phyloP scores from a whole-genome alignment of 2,329 filamentous ascomycete genomes.

The Cercospora citrullina region DNA sequence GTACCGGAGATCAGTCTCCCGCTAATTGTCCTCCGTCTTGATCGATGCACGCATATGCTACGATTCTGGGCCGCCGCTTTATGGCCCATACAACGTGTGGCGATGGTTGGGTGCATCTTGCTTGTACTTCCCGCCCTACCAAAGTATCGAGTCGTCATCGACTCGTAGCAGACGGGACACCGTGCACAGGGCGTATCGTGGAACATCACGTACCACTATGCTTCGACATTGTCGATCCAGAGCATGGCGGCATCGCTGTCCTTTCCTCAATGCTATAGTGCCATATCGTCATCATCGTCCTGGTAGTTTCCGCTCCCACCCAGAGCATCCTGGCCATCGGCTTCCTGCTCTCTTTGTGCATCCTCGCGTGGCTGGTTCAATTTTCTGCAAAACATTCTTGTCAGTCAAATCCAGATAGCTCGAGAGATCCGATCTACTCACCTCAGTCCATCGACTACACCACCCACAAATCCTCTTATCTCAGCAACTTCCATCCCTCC shows the following conservation, averaged over 20 bases:
- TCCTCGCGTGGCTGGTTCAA: conserved; percentile 80
- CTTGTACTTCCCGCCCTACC: not conserved
- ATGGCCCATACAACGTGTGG: not conserved
- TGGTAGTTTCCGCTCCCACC: conserved; percentile 51
- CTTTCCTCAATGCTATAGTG: conserved; percentile 35
- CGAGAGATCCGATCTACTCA: conserved; percentile 30
- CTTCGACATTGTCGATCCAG: not conserved
- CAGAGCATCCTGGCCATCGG: conserved; percentile 60
- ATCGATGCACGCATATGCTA: not conserved
- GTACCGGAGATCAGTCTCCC: not conserved
- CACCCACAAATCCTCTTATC: conserved; percentile 76
- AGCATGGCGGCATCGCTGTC: not conserved
- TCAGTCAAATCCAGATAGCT: not conserved
- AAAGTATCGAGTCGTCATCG: not conserved
- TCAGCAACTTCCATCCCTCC: conserved; percentile 93
- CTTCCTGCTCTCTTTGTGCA: conserved; percentile 72
- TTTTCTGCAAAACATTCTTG: conserved; percentile 53
- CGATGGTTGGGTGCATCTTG: not conserved
- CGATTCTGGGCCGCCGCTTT: not conserved
- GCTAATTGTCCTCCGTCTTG: not conserved
- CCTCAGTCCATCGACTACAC: conserved; percentile 82
- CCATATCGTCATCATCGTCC: conserved; percentile 62
- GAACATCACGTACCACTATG: not conserved
- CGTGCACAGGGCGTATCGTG: not conserved
- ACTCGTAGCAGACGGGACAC: not conserved